Percentiles rank a stretch among this genome's conserved stretches.
These are phyloP conservation scores for Leccinum huronense DNA, from an alignment of 1,284 basidiomycete species.

Conservation along the genomic window DNA sequence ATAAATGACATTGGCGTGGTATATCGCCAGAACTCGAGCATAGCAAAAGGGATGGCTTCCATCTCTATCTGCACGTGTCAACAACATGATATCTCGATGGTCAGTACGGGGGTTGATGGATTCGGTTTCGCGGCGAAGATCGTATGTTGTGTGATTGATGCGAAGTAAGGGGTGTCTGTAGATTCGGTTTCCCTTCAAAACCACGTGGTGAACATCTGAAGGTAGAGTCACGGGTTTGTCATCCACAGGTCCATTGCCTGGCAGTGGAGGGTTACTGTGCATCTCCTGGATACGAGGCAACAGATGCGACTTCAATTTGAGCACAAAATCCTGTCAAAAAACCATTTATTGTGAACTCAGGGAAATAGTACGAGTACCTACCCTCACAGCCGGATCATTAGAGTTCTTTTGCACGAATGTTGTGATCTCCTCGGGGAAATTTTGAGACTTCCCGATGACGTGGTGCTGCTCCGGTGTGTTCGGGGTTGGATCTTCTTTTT, in stretches of 20 bases:
- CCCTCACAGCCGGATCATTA: not conserved
- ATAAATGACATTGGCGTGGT: not conserved
- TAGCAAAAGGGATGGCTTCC: not conserved
- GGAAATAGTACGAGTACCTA: not conserved
- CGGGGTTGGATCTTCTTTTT: not conserved
- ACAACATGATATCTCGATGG: not conserved
- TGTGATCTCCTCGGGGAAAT: slow-evolving; percentile 15
- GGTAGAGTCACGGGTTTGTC: not conserved
- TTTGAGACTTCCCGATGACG: slow-evolving; percentile 19
- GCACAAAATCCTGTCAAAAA: not conserved
- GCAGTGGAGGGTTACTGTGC: not conserved
- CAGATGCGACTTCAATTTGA: not conserved
- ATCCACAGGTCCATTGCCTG: not conserved
- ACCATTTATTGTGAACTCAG: not conserved
- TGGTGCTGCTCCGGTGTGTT: slow-evolving; percentile 12
- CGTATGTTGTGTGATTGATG: not conserved
- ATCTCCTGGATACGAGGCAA: not conserved
- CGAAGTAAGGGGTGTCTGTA: slow-evolving; percentile 1
- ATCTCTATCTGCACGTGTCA: not conserved
- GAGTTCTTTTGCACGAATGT: slow-evolving; percentile 11
- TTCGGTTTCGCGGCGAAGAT: not conserved
- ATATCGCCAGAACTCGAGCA: not conserved
- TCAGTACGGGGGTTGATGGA: not conserved
- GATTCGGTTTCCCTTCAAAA: not conserved
- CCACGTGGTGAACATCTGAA: not conserved